Conservation (phyloP, 2,329 filamentous ascomycete genomes). For the Botrytis aclada region DNA sequence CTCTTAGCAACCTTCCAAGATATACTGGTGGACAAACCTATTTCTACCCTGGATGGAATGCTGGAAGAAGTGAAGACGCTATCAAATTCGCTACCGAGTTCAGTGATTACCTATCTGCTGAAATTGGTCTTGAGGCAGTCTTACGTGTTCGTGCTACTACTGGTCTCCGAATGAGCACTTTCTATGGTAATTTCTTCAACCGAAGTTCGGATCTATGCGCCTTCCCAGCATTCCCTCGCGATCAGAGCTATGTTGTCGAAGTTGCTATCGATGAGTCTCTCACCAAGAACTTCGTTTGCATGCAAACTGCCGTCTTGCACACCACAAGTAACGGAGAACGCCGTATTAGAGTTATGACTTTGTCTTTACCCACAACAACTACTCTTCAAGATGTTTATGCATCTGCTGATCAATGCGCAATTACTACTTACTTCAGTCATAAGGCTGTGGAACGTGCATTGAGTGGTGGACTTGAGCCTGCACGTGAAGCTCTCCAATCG, state of each 20-base stretch:
- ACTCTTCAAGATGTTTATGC: conserved; percentile 89
- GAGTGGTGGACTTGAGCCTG: conserved; percentile 82
- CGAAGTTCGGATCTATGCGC: conserved; percentile 95
- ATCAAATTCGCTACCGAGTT: conserved; percentile 98
- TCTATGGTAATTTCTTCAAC: conserved; percentile 99
- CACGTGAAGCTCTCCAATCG: conserved; percentile 82
- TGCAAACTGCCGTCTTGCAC: conserved; percentile 93
- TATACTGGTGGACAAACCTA: conserved; percentile 98
- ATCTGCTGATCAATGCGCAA: conserved; percentile 89
- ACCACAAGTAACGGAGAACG: conserved; percentile 97
- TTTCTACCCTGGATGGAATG: conserved; percentile 97
- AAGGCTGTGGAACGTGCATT: conserved; percentile 92
- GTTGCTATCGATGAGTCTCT: conserved; percentile 96
- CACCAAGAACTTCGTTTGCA: conserved; percentile 84
- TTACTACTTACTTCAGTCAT: conserved; percentile 93
- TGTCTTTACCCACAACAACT: conserved; percentile 89
- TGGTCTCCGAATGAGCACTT: conserved; percentile 91
- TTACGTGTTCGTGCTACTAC: conserved; percentile 93
- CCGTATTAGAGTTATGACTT: conserved; percentile 88
- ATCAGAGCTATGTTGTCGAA: conserved; percentile 96
- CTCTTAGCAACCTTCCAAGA: conserved; percentile 87
- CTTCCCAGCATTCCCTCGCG: conserved; percentile 95
- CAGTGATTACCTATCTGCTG: conserved; percentile 91
- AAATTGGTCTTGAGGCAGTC: conserved; percentile 94
- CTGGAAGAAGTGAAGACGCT: conserved; percentile 86